Evolutionary conservation across 176 grass and related monocot species (phyloP), one percentile per base, ranked within the genome.

Genomic region (Rhynchospora tenuis): DNA sequence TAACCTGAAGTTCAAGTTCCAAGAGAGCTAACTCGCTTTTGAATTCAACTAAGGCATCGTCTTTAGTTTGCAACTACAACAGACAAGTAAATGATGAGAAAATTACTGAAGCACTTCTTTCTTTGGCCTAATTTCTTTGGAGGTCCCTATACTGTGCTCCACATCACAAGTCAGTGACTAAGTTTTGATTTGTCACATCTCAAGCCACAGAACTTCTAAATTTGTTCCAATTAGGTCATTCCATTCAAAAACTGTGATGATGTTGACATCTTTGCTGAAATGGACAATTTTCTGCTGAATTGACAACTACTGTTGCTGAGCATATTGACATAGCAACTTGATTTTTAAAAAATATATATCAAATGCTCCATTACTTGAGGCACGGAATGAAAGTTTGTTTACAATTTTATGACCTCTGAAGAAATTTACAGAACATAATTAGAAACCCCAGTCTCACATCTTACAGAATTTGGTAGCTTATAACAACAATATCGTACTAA

Each of bases 1-100:
- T 83, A 83, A 89, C 95, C 92, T 98, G 92, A 80, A 98, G 87
- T 87, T 98, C 92, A 75, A 95, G 92, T 83, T 98, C 95, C 87
- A 98, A 91, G 73, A 89, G 82, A 75, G 95, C 92, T 86, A 98
- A 91, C 85, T 98, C 91, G 87, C 86, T 87, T 89, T 91, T 95
- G 91, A 93, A 95, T 66, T 93, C 88, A 2, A 86, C 69, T 62
- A 91, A 48, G 64, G 79, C 84, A 61, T 90, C 89, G 87, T 98
- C 92, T 83, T 94, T 91, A 80, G 79, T 69, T 87, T 91, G 92
- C 58, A 88, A 75, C 95, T 98, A 88, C 46, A 86, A 6, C 11
- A 88, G 46, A 72, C 45, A 55, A 75, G 45, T 63, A 42, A 28
- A 12, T 15, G 9, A 1, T 16, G 4, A 2, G 46, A 26, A 54